Base-by-base conservation (phyloP, 306 rosid genomes). In the Vigna angularis region DNA sequence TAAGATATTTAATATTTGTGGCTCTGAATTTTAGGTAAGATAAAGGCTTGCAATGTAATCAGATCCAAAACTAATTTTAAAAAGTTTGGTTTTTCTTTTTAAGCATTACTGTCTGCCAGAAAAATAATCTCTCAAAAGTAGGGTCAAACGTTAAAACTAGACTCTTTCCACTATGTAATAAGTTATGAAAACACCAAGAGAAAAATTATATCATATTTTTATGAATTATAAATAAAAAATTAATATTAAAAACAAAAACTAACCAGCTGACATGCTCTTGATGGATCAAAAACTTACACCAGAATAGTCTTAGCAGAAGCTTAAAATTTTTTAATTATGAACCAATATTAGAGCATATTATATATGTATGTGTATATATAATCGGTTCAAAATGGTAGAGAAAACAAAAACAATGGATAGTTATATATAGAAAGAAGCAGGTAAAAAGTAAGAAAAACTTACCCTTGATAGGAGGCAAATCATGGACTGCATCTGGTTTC, bases 401-500 rank as follows among this genome's bases (percentile, higher is more conserved):
- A 64, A 22, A 66, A 14, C 1, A 18, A 34, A 34, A 1, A 47
- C 22, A 32, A 51, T 24, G 7, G 17, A 58, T 38, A 70, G 22
- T 2, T 20, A 15, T 10, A 63, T 32, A 14, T 13, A 12, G 51
- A 59, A 7, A 52, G 14, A 55, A 55, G 2, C 61, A 55, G 1
- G 11, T 59, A 59, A 26, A 26, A 49, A 17, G 47, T 0, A 66
- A 32, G 57, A 12, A 24, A 62, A 36, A 45, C 62, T 79, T 83
- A 88, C 91, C 83, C 86, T 74, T 22, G 89, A 83, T 0, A 87
- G 63, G 40, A 91, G 90, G 81, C 96, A 93, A 61, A 93, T 83
- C 90, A 90, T 56, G 64, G 93, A 88, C 71, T 90, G 91, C 95
- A 91, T 90, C 80, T 94, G 98, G 83, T 94, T 94, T 82, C 98